Conservation (phyloP, 75 land plant genomes). For the Selaginella tamariscina region DNA sequence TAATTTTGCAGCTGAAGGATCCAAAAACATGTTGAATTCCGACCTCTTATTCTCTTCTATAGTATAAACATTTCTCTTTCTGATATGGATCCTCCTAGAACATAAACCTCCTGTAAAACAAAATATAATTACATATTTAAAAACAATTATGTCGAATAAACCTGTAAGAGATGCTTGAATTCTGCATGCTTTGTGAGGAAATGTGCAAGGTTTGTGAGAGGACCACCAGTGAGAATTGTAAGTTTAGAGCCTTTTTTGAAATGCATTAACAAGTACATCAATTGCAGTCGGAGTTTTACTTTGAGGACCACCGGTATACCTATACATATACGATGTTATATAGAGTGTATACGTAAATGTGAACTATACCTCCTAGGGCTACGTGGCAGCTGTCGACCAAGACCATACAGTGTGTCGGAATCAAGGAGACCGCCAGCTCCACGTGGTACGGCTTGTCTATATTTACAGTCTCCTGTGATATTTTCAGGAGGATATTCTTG, state of each 20-base stretch:
- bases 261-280: constrained; percentile 28
- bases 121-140: too few species aligned
- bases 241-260: constrained; percentile 33
- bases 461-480: constrained; percentile 53
- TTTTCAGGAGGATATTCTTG: constrained; percentile 30
- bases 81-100: constrained; percentile 50
- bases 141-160: too few species aligned
- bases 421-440: constrained; percentile 70
- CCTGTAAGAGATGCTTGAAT: neutral
- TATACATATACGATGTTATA: too few species aligned
- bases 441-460: constrained; percentile 50
- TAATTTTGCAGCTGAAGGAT: constrained; percentile 57
- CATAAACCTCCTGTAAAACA: constrained; percentile 39
- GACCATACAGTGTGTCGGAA: constrained; percentile 69
- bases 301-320: too few species aligned
- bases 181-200: constrained; percentile 24
- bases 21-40: constrained; percentile 70
- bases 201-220: constrained; percentile 55
- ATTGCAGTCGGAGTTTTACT: constrained; percentile 46
- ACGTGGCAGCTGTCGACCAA: constrained; percentile 59
- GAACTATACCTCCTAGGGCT: constrained; percentile 87
- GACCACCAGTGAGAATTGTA: constrained; percentile 57
- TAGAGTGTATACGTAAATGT: too few species aligned
- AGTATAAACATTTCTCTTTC: constrained; percentile 48
- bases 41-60: constrained; percentile 44